These are phyloP conservation scores for Euptelea pleiosperma DNA, from an alignment of 164 flowering plant species.

Conservation along the genomic window DNA sequence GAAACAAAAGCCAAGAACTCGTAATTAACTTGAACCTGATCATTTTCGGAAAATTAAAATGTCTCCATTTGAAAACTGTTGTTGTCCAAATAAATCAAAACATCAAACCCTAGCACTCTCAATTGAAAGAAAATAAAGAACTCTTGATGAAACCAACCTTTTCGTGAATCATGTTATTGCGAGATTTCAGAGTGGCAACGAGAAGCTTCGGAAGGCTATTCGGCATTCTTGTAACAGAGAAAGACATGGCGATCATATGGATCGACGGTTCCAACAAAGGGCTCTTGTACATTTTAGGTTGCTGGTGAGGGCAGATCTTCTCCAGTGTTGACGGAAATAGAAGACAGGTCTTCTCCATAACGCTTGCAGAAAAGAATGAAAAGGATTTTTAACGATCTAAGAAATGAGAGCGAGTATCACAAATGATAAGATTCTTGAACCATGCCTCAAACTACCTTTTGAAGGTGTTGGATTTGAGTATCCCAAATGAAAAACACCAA, in stretches of 20 bases:
- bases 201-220: slow-evolving; percentile 62
- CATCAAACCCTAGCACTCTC: not conserved
- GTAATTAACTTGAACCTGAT: slow-evolving; percentile 59
- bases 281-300: slow-evolving; percentile 63
- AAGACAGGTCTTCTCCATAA: slow-evolving; percentile 15
- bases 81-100: slow-evolving; percentile 13
- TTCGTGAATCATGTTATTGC: slow-evolving; percentile 43
- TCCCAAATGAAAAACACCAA: no score
- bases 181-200: slow-evolving; percentile 48
- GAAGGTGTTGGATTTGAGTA: no score
- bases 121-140: not conserved
- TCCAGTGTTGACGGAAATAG: not conserved
- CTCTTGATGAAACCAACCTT: slow-evolving; percentile 35
- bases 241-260: slow-evolving; percentile 80
- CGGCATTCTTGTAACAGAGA: slow-evolving; percentile 68
- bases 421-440: no score
- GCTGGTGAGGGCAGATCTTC: slow-evolving; percentile 8
- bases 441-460: no score
- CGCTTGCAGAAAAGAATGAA: slow-evolving; percentile 12
- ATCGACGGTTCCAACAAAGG: slow-evolving; percentile 53
- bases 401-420: not conserved
- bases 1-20: not conserved
- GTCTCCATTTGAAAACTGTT: slow-evolving; percentile 66
- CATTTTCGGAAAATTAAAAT: slow-evolving; percentile 82
- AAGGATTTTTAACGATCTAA: not conserved